Base-by-base conservation (phyloP, 495 filamentous ascomycete species). In the Peziza echinospora region DNA sequence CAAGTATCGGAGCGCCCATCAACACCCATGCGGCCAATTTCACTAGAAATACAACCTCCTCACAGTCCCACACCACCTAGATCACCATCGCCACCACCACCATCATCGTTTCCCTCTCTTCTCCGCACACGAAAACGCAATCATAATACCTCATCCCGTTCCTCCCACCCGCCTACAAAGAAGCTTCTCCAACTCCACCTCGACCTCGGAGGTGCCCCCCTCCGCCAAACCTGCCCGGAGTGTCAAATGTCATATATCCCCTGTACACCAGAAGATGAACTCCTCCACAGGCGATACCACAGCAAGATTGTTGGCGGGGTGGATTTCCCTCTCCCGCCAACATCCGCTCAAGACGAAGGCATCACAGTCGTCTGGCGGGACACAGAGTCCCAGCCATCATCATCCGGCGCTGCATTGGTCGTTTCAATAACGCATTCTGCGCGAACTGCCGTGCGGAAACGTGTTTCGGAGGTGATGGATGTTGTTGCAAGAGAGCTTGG, bases 191-290 rank as follows among this genome's bases (percentile, higher is more conserved):
- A 83, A 54, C 73, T 77, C 63, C 74, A 75, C 44, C 70, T 83
- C 26, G 77, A 80, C 51, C 63, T 81, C 24, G 78, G 77, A 13
- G 13, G 19, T 11, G 66, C 65, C 49, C 64, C 72, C 40, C 59
- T 71, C 28, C 65, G 71, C 43, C 72, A 70, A 49, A 72, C 68
- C n/a, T 83, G 78, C 59, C 64, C 63, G 26, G 64, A 62, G 1
- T 83, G 78, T 56, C 73, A 70, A 0, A 83, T 83, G 78, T 74
- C 77, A 48, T 83, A 82, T 56, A 67, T 78, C 30, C 71, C 76
- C 10, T 79, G 76, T 0, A 72, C 74, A 21, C 62, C 64, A 34
- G 77, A 80, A 51, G 78, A 83, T 50, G 64, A 67, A 26, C 67
- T 67, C 2, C 54, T 81, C 26, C 78, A 83, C 54, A 73, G 70